Evolutionary conservation across 805 yeast genomes (phyloP).

Genomic region (Pichia eremophila): DNA sequence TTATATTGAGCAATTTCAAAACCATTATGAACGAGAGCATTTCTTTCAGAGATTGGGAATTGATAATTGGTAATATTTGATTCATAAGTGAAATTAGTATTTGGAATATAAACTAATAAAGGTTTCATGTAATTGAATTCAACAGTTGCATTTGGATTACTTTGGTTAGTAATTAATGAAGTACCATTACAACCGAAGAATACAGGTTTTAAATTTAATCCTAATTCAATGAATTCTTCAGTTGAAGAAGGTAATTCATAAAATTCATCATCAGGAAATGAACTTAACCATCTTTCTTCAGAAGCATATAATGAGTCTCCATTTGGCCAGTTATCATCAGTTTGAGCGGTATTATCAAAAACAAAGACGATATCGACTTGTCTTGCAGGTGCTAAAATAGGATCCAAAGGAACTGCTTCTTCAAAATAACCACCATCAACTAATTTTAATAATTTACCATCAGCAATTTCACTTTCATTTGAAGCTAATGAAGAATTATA

Average conservation of each 20-base stretch:
- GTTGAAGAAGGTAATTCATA: slow-evolving; percentile 61
- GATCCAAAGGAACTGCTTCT: slow-evolving; percentile 57
- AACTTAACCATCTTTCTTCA: slow-evolving; percentile 36
- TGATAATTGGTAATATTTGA: slow-evolving; percentile 59
- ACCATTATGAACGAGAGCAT: slow-evolving; percentile 59
- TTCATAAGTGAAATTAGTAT: slow-evolving; percentile 45
- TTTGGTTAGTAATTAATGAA: slow-evolving; percentile 34
- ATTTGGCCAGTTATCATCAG: slow-evolving; percentile 50
- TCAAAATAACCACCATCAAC: slow-evolving; percentile 28
- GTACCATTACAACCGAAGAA: slow-evolving; percentile 75
- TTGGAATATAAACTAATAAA: slow-evolving; percentile 65
- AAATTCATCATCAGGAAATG: slow-evolving; percentile 47
- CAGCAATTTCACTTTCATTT: slow-evolving; percentile 16
- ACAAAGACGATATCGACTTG: slow-evolving; percentile 55
- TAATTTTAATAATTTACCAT: slow-evolving; percentile 12
- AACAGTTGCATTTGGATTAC: slow-evolving; percentile 10
- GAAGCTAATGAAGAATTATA: slow-evolving; percentile 23
- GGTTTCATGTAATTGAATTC: slow-evolving; percentile 43
- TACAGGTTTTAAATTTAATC: slow-evolving; percentile 54
- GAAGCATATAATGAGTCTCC: slow-evolving; percentile 49
- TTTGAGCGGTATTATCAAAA: slow-evolving; percentile 55
- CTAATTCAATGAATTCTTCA: slow-evolving; percentile 45
- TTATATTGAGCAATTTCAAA: slow-evolving; percentile 56
- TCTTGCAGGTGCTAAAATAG: slow-evolving; percentile 51
- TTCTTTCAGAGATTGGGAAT: slow-evolving; percentile 48